Evolutionary conservation across 768 basidiomycete species (phyloP).

Genomic region (Crepidotus variabilis): DNA sequence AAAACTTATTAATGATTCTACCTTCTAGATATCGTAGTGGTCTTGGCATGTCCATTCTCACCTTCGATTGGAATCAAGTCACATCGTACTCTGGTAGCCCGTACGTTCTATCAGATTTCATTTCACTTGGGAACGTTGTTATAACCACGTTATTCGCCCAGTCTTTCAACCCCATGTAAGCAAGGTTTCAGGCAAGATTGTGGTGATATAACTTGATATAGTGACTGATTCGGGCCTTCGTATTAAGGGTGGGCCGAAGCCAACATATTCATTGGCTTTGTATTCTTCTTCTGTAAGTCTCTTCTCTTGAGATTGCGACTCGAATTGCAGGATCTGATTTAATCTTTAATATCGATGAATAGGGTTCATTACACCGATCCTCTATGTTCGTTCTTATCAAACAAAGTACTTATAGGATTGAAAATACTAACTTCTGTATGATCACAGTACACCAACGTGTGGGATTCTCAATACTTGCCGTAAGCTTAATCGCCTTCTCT

Average conservation of each 20-base stretch:
- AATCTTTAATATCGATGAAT: not conserved
- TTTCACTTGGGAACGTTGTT: not conserved
- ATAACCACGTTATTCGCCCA: not conserved
- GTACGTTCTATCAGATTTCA: not conserved
- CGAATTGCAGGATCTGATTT: too few species aligned
- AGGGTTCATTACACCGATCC: constrained; percentile 51
- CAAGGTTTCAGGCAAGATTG: not conserved
- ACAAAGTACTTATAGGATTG: not conserved
- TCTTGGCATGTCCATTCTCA: constrained; percentile 69
- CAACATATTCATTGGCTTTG: constrained; percentile 59
- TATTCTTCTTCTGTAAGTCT: constrained; percentile 57
- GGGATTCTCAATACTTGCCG: constrained; percentile 55
- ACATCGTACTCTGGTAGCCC: constrained; percentile 20
- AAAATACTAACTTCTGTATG: not conserved
- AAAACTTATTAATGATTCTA: constrained; percentile 39
- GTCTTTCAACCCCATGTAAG: not conserved
- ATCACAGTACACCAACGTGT: constrained; percentile 52
- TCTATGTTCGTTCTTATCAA: constrained; percentile 23
- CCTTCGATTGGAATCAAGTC: constrained; percentile 81
- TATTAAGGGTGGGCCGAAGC: constrained; percentile 83
- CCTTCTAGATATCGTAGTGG: constrained; percentile 64
- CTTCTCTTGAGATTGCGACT: too few species aligned
- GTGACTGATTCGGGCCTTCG: constrained; percentile 68
- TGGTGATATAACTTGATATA: not conserved
- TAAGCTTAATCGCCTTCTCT: not conserved